Evolutionary conservation across 768 basidiomycete species (phyloP).

Genomic region (Postia placenta): DNA sequence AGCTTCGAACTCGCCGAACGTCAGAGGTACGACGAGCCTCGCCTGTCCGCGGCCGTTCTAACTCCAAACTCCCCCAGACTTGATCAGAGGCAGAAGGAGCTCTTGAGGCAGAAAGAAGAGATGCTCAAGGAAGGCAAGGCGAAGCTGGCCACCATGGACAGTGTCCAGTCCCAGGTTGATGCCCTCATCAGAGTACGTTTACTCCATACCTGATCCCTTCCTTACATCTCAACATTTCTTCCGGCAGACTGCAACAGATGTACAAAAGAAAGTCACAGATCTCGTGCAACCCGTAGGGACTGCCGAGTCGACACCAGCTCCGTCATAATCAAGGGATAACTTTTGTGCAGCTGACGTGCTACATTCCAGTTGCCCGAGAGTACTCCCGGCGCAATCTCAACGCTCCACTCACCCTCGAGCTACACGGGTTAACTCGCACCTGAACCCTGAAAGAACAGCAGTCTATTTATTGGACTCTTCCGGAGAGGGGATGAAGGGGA

Average conservation of each 20-base stretch:
- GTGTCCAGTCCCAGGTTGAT: conserved; percentile 74
- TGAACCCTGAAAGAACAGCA: too few species aligned
- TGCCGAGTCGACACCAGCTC: background rate
- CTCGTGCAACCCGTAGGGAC: conserved; percentile 41
- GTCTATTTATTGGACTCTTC: too few species aligned
- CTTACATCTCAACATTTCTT: background rate
- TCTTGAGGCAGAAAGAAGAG: conserved; percentile 66
- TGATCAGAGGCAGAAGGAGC: conserved; percentile 63
- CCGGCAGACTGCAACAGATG: conserved; percentile 57
- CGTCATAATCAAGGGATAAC: too few species aligned
- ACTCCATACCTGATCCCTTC: conserved; percentile 8
- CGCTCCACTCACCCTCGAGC: too few species aligned
- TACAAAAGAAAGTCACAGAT: conserved; percentile 71
- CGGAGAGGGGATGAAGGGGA: too few species aligned
- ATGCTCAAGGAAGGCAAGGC: conserved; percentile 74
- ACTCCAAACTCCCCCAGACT: conserved; percentile 40
- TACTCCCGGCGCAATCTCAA: too few species aligned
- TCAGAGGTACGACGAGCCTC: conserved; percentile 52
- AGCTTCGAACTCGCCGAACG: conserved; percentile 86
- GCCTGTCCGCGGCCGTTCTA: background rate
- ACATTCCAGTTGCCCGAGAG: too few species aligned
- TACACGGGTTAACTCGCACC: too few species aligned
- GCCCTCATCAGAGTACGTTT: conserved; percentile 58
- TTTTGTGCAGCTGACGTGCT: too few species aligned
- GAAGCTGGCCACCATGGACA: conserved; percentile 70